Evolutionary conservation across 495 filamentous ascomycete species (phyloP).

Genomic region (Aspergillus biplanus): DNA sequence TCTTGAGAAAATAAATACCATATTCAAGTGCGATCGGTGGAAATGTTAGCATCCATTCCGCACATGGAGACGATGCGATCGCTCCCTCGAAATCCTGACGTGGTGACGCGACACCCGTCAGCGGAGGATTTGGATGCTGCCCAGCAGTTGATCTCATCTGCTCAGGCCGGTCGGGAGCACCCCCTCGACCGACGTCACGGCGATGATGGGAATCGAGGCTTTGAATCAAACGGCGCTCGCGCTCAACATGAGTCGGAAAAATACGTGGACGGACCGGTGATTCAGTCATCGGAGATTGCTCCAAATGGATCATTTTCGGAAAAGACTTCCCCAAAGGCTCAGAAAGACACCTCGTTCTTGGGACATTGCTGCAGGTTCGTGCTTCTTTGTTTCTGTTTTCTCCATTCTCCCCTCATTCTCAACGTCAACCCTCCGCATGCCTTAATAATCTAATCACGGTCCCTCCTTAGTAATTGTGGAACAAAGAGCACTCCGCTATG

Average conservation of each 20-base stretch:
- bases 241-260: slow-evolving; percentile 21
- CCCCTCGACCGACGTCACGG: slow-evolving; percentile 35
- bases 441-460: slow-evolving; percentile 5
- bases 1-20: slow-evolving; percentile 3
- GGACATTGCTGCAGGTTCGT: slow-evolving; percentile 62
- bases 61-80: slow-evolving; percentile 49
- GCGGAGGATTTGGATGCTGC: slow-evolving; percentile 52
- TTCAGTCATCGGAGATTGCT: slow-evolving; percentile 12
- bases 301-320: slow-evolving; percentile 22
- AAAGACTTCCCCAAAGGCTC: slow-evolving; percentile 38
- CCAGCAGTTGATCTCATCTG: slow-evolving; percentile 51
- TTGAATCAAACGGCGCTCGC: slow-evolving; percentile 17
- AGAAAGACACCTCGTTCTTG: slow-evolving; percentile 47
- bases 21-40: slow-evolving; percentile 22
- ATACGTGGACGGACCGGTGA: slow-evolving; percentile 16
- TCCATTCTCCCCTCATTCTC: background rate
- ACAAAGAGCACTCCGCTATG: slow-evolving; percentile 94
- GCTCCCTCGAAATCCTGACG: slow-evolving; percentile 36
- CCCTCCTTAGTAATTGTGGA: slow-evolving; percentile 77
- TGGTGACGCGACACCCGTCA: slow-evolving; percentile 45
- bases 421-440: too few relatives aligned
- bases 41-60: slow-evolving; percentile 46
- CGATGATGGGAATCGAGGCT: slow-evolving; percentile 21
- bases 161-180: slow-evolving; percentile 48
- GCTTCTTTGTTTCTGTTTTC: background rate